Percentiles rank a stretch among this genome's conserved stretches.
These are phyloP conservation scores for Isabelozyma rhagii DNA, from an alignment of 805 yeast genomes.

Conservation along the genomic window DNA sequence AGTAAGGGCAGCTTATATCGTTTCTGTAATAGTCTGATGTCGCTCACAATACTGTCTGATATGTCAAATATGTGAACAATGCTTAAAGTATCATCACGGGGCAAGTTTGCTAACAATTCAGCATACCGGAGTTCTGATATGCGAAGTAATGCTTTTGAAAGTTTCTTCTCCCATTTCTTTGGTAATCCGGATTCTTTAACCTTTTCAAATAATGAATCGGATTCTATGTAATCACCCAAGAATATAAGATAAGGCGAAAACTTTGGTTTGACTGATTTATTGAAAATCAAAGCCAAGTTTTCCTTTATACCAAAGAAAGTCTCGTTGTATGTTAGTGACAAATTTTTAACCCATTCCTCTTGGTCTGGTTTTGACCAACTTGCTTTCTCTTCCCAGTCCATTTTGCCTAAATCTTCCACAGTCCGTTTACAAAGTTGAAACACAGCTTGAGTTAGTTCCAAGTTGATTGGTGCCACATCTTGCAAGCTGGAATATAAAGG, in stretches of 20 bases:
- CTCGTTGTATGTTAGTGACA: conserved; percentile 45
- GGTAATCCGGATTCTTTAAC: conserved; percentile 33
- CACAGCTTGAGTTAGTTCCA: conserved; percentile 20
- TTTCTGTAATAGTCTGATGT: conserved; percentile 52
- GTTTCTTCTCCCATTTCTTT: conserved; percentile 45
- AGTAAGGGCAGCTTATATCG: conserved; percentile 60
- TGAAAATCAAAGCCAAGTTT: conserved; percentile 39
- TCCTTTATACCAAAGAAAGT: conserved; percentile 45
- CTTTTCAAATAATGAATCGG: conserved; percentile 42
- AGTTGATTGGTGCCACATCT: conserved; percentile 29
- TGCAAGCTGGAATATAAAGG: conserved; percentile 14
- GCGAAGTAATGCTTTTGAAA: conserved; percentile 31
- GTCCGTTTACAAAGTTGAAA: conserved; percentile 26
- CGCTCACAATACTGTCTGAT: conserved; percentile 49
- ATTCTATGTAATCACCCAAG: conserved; percentile 48
- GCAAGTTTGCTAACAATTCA: conserved; percentile 44
- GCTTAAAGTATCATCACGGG: conserved; percentile 53
- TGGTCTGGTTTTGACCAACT: conserved; percentile 44
- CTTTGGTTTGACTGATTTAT: conserved; percentile 47
- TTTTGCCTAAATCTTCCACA: conserved; percentile 26
- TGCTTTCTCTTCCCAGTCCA: conserved; percentile 28
- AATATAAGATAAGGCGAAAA: conserved; percentile 52
- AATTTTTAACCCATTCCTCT: conserved; percentile 46
- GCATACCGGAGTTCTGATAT: conserved; percentile 39
- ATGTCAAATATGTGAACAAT: conserved; percentile 55